These are phyloP conservation scores for Heimioporus sp. DNA, from an alignment of 768 basidiomycete genomes.

Conservation along the genomic window DNA sequence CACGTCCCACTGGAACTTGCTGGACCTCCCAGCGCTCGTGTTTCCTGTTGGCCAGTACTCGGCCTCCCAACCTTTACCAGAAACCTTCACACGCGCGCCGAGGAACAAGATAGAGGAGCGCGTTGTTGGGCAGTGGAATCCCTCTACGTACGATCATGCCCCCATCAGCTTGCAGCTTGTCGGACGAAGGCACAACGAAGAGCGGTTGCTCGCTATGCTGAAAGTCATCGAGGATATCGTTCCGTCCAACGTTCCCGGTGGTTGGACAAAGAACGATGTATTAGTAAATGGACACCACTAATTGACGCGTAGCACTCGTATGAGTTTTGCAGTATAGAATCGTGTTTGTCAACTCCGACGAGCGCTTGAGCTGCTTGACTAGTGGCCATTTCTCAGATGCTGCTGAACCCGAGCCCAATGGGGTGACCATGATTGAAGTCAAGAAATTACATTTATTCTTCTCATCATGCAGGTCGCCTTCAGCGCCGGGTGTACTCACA, in stretches of 20 bases:
- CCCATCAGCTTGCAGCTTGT: constrained; percentile 49
- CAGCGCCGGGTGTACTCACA: no score
- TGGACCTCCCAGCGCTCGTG: constrained; percentile 46
- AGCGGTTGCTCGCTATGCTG: constrained; percentile 45
- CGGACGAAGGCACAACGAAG: constrained; percentile 50
- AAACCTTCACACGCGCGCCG: constrained; percentile 17
- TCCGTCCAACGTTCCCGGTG: constrained; percentile 14
- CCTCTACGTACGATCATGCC: constrained; percentile 41
- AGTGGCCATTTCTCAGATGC: constrained; percentile 11
- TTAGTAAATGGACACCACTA: constrained; percentile 11
- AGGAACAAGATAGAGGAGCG: constrained; percentile 37
- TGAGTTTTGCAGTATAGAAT: constrained; percentile 3
- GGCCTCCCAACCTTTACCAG: constrained; percentile 19
- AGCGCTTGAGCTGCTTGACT: constrained; percentile 1
- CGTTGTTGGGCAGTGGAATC: constrained; percentile 40
- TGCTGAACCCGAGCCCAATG: constrained; percentile 8
- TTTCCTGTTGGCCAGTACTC: constrained; percentile 44
- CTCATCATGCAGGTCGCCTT: no score
- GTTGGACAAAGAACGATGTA: constrained; percentile 1
- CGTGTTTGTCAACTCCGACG: background rate
- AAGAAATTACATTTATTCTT: background rate
- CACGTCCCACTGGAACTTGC: constrained; percentile 51
- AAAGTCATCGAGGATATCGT: constrained; percentile 35
- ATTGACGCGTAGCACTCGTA: background rate
- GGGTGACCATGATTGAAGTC: constrained; percentile 9